Percentiles rank a stretch among this genome's conserved stretches.
These are phyloP conservation scores for Aphanocladium album DNA, from an alignment of 2,329 filamentous ascomycete genomes.

Conservation along the genomic window DNA sequence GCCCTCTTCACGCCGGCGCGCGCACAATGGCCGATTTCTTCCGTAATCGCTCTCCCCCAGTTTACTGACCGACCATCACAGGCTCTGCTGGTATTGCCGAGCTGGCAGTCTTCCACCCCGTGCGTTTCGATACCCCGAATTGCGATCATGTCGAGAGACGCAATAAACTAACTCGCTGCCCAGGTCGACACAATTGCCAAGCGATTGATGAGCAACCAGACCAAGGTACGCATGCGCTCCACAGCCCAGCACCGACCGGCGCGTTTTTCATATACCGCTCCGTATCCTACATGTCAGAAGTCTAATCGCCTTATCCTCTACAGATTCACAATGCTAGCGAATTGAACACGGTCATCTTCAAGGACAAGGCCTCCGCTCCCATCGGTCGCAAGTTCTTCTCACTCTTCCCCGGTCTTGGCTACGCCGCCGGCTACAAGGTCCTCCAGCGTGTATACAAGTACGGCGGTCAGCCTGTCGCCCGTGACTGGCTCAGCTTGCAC, in stretches of 20 bases:
- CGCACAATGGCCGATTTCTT: slow-evolving; percentile 8
- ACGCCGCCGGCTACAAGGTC: slow-evolving; percentile 96
- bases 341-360: slow-evolving; percentile 92
- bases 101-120: slow-evolving; percentile 87
- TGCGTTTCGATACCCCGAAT: slow-evolving; percentile 32
- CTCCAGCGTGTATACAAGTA: slow-evolving; percentile 98
- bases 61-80: slow-evolving; percentile 31
- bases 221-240: slow-evolving; percentile 52
- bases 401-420: slow-evolving; percentile 93
- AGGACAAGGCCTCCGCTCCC: slow-evolving; percentile 71
- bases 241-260: background rate
- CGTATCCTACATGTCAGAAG: background rate
- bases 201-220: slow-evolving; percentile 97
- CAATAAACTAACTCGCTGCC: background rate
- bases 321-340: slow-evolving; percentile 42
- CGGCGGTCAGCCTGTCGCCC: slow-evolving; percentile 89
- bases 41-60: background rate
- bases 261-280: background rate
- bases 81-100: slow-evolving; percentile 91
- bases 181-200: slow-evolving; percentile 98
- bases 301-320: slow-evolving; percentile 16
- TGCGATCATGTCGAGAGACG: slow-evolving; percentile 1
- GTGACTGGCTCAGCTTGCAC: slow-evolving; percentile 79
- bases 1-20: background rate
- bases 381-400: slow-evolving; percentile 79